Conservation (phyloP, 768 basidiomycete genomes). For the Boletus vinaceobasis region DNA sequence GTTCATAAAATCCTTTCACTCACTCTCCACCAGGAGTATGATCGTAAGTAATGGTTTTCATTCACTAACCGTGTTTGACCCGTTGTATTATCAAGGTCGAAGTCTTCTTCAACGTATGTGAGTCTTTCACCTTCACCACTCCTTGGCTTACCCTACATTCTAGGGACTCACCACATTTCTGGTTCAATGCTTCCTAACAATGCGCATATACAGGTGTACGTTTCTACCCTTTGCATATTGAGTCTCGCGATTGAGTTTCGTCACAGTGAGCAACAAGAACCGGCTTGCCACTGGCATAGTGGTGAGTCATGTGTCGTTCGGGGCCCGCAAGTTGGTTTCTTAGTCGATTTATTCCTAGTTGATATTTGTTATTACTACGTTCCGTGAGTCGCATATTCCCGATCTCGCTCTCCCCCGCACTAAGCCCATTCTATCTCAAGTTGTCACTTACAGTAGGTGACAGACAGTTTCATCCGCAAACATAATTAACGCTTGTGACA, state of each 20-base stretch:
- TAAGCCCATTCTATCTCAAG: conserved; percentile 19
- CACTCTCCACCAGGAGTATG: conserved; percentile 22
- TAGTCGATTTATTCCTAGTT: conserved; percentile 9
- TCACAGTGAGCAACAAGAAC: conserved; percentile 50
- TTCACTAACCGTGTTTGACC: background rate
- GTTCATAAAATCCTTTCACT: background rate
- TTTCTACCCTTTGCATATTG: background rate
- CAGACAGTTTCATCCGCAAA: background rate
- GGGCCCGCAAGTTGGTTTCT: background rate
- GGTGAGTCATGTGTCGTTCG: conserved; percentile 13
- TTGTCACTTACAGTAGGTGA: conserved; percentile 35
- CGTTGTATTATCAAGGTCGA: conserved; percentile 36
- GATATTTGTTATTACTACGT: conserved; percentile 41
- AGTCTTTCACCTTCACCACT: background rate
- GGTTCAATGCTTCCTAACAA: conserved; percentile 55
- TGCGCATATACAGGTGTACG: conserved; percentile 51
- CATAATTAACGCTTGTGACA: background rate
- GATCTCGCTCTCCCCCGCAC: background rate
- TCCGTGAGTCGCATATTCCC: conserved; percentile 24
- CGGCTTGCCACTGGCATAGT: conserved; percentile 40
- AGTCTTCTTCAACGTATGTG: conserved; percentile 48
- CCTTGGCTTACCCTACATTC: background rate
- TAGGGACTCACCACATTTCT: conserved; percentile 49
- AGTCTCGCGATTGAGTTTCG: background rate
- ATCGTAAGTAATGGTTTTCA: conserved; percentile 13